Conservation (phyloP, 495 filamentous ascomycete genomes). For the Astrothelium macrocarpum region DNA sequence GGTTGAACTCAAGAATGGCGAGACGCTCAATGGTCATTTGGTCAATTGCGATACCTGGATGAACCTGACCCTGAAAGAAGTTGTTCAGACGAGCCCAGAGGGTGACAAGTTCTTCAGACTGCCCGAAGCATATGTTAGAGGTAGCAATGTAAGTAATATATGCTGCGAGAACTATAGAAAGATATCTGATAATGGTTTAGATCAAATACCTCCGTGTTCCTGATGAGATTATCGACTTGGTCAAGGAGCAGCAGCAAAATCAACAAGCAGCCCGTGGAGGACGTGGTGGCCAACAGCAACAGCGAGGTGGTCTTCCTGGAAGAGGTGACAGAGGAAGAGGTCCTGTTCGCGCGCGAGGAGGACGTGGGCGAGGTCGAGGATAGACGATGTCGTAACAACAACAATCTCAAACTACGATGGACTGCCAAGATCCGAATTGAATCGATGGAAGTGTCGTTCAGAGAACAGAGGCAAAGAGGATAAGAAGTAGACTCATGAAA, state of each 20-base stretch:
- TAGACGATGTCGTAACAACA: background rate
- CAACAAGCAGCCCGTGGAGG: slow-evolving; percentile 54
- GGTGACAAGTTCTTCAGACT: slow-evolving; percentile 87
- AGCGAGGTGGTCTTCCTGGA: slow-evolving; percentile 55
- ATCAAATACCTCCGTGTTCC: slow-evolving; percentile 97
- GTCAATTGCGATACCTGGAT: slow-evolving; percentile 98
- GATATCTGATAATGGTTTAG: slow-evolving; percentile 38
- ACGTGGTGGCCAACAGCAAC: slow-evolving; percentile 53
- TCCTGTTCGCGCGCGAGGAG: slow-evolving; percentile 41
- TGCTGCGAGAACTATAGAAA: background rate
- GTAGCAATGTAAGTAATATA: slow-evolving; percentile 65
- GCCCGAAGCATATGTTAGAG: slow-evolving; percentile 89
- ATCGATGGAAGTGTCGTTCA: too few species aligned
- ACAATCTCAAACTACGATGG: too few species aligned
- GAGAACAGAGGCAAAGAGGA: too few species aligned
- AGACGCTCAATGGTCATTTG: slow-evolving; percentile 91
- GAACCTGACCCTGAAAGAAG: slow-evolving; percentile 94
- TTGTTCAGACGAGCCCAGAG: slow-evolving; percentile 93
- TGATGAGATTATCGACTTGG: slow-evolving; percentile 88
- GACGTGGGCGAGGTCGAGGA: slow-evolving; percentile 45
- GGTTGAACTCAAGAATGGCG: slow-evolving; percentile 97
- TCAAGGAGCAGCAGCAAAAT: slow-evolving; percentile 72
- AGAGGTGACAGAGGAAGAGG: slow-evolving; percentile 45
- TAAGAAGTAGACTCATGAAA: too few species aligned
- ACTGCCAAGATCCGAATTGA: too few species aligned